phyloP scores from a whole-genome alignment of 2,329 filamentous ascomycete genomes.

The Xylaria sp. region DNA sequence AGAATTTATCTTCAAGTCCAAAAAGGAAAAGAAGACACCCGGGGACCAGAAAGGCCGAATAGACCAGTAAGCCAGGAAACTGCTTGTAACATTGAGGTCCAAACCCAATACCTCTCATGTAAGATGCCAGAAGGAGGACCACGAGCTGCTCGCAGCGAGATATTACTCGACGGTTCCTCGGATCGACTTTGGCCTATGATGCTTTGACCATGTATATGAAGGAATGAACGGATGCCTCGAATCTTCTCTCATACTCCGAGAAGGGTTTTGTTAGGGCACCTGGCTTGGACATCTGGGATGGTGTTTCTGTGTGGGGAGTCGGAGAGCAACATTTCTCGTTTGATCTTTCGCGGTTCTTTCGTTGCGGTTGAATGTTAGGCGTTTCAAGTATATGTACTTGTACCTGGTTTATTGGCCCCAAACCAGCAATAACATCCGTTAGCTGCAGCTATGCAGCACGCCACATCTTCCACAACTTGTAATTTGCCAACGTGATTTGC shows the following conservation, averaged over 20 bases:
- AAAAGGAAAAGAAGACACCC: slow-evolving; percentile 76
- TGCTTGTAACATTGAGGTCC: slow-evolving; percentile 4
- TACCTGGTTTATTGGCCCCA: slow-evolving; percentile 18
- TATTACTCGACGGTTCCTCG: slow-evolving; percentile 15
- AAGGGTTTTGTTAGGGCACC: slow-evolving; percentile 36
- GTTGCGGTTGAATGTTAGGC: slow-evolving; percentile 22
- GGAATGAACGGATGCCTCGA: slow-evolving; percentile 30
- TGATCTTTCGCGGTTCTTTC: slow-evolving; percentile 28
- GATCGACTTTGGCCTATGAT: slow-evolving; percentile 15
- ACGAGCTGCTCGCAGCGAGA: slow-evolving; percentile 7
- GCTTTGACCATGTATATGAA: slow-evolving; percentile 36
- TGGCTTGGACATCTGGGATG: slow-evolving; percentile 41
- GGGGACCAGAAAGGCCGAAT: slow-evolving; percentile 34
- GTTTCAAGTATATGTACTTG: slow-evolving; percentile 30
- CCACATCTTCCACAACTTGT: not conserved
- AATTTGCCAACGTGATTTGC: not conserved
- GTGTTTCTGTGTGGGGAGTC: slow-evolving; percentile 32
- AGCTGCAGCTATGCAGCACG: slow-evolving; percentile 14
- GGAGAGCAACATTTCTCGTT: slow-evolving; percentile 29
- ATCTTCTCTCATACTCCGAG: slow-evolving; percentile 40
- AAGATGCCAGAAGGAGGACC: slow-evolving; percentile 12
- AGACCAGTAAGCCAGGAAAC: slow-evolving; percentile 28
- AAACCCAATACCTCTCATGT: not conserved
- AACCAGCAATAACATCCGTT: slow-evolving; percentile 15
- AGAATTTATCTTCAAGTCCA: slow-evolving; percentile 86